Conservation (phyloP, 371 early-diverging fungal genomes). For the Actinomortierella ambigua region DNA sequence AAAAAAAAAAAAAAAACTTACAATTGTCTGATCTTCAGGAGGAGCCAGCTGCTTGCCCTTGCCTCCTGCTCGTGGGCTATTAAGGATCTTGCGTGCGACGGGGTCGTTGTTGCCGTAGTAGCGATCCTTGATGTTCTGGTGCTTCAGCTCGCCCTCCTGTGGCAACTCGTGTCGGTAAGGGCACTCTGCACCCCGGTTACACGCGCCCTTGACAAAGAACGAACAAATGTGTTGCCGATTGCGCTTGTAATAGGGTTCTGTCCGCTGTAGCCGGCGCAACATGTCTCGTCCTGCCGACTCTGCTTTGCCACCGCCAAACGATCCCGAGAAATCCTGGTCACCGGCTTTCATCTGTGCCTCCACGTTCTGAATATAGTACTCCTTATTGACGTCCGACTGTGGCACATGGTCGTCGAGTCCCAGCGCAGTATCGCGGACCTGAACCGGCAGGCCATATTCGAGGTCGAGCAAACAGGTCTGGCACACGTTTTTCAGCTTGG, state of each 20-base stretch:
- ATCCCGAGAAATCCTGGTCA: constrained; percentile 50
- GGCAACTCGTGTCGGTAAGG: constrained; percentile 94
- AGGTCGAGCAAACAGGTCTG: constrained; percentile 97
- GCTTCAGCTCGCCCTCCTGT: constrained; percentile 76
- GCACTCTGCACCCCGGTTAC: constrained; percentile 91
- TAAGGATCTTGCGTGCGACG: constrained; percentile 86
- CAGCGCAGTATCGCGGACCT: constrained; percentile 91
- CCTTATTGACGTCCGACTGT: constrained; percentile 84
- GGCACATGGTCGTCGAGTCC: constrained; percentile 79
- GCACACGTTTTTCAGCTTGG: constrained; percentile 97
- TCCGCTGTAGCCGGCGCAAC: constrained; percentile 80
- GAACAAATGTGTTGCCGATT: constrained; percentile 93
- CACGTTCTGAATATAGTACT: constrained; percentile 86
- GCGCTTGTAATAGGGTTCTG: constrained; percentile 91
- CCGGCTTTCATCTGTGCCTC: constrained; percentile 69
- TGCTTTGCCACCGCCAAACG: constrained; percentile 76
- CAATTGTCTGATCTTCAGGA: constrained; percentile 74
- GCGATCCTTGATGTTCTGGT: constrained; percentile 92
- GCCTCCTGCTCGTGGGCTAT: constrained; percentile 52
- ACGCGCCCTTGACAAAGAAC: constrained; percentile 92
- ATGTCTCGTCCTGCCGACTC: constrained; percentile 83
- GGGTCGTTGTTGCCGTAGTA: constrained; percentile 94
- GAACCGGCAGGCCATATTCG: constrained; percentile 92
- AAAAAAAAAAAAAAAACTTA: constrained; percentile 36
- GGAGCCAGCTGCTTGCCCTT: constrained; percentile 49